Conservation (phyloP, 768 basidiomycete genomes). For the Amanita subjunquillea region DNA sequence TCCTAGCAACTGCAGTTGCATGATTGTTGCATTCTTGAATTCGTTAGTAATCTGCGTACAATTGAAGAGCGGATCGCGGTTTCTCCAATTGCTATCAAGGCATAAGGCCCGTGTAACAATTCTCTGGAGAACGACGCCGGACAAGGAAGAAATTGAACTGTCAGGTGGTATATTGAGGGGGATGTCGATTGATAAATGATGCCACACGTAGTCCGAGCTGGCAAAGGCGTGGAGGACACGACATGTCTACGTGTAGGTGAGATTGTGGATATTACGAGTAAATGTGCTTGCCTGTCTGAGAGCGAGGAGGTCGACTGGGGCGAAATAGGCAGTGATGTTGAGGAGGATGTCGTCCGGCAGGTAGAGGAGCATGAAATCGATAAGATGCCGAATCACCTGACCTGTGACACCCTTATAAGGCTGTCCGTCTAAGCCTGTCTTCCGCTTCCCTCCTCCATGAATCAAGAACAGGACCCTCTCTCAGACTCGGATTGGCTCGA, state of each 20-base stretch:
- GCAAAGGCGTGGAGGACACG: conserved; percentile 47
- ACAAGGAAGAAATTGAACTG: conserved; percentile 19
- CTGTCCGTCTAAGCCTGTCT: not conserved
- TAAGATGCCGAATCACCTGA: conserved; percentile 6
- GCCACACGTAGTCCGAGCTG: conserved; percentile 46
- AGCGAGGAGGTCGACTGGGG: conserved; percentile 31
- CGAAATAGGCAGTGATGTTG: conserved; percentile 21
- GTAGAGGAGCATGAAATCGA: conserved; percentile 14
- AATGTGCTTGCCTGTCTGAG: conserved; percentile 34
- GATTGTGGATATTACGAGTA: not conserved
- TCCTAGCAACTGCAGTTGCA: conserved; percentile 4
- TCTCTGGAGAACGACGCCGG: conserved; percentile 29
- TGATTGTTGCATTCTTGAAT: conserved; percentile 2
- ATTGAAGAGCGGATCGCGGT: not conserved
- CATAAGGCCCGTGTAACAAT: conserved; percentile 32
- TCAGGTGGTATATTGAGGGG: conserved; percentile 34
- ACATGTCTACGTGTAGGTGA: conserved; percentile 37
- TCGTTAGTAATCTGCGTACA: not conserved
- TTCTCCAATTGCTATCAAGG: conserved; percentile 40
- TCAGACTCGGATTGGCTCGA: conserved; percentile 86
- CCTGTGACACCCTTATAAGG: conserved; percentile 7
- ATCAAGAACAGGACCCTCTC: conserved; percentile 46
- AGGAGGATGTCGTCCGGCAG: conserved; percentile 38
- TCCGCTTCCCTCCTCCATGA: conserved; percentile 14
- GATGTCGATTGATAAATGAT: conserved; percentile 33